Evolutionary conservation across 1,284 basidiomycete genomes (phyloP), one percentile per base, ranked within the genome.

Genomic region (Melampsora abietis-canadensis): DNA sequence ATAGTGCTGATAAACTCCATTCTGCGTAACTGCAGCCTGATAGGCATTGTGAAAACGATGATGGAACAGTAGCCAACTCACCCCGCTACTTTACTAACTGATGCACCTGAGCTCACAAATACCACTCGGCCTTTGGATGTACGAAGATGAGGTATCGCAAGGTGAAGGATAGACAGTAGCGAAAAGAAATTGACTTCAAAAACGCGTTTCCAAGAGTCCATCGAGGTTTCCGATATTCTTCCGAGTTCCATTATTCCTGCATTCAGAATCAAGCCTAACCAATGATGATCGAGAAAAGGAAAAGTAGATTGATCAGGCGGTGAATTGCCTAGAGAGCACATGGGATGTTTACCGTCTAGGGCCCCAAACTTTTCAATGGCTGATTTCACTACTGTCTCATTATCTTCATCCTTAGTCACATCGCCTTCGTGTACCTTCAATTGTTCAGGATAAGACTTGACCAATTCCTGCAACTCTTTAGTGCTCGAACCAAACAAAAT

Each of bases 161-260:
- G 64, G 2, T 60, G 62, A n/a, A 74, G 34, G 21, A 74, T 74
- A 4, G 63, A 59, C 12, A 74, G 31, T 17, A 74, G 37, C 0
- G 70, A 74, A 47, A 74, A 74, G 44, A 74, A 74, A 54, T 74
- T 74, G 12, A 66, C 63, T 46, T 74, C 63, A 30, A 74, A 74
- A 0, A 74, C 62, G 7, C 64, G 46, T 47, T 66, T 74, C 47
- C 47, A 65, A 19, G 34, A 44, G 30, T 66, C 63, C 7, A 74
- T 27, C 21, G 47, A 27, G 51, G 37, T 66, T 21, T 59, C 37
- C 8, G 34, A 48, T 17, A 74, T 59, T 66, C 51, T 30, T n/a
- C 63, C 70, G 15, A 74, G 47, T 44, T 66, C 64, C 12, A 74
- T 66, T 12, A 44, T 59, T 27, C 70, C 70, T n/a, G 70, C 48